Evolutionary conservation across 768 basidiomycete species (phyloP).

Genomic region (Gymnopilus junonius): DNA sequence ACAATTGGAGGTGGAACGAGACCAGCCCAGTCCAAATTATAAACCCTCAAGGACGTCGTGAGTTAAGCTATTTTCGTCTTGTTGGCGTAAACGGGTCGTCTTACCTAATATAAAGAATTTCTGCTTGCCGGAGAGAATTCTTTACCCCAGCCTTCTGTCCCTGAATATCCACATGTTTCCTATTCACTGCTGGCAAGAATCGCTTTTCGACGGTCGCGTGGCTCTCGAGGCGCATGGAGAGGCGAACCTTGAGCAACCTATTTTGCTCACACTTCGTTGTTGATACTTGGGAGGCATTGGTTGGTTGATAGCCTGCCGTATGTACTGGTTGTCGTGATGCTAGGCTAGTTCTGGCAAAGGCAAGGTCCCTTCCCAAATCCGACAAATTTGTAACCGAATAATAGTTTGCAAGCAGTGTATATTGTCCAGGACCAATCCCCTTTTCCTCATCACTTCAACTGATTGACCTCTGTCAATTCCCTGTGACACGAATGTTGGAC

Average conservation of each 20-base stretch:
- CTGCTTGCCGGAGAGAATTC: background rate
- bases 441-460: too few relatives aligned
- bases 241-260: background rate
- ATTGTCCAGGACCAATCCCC: too few relatives aligned
- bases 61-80: conserved; percentile 11
- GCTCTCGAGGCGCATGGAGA: background rate
- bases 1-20: background rate
- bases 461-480: too few relatives aligned
- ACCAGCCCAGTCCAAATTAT: conserved; percentile 11
- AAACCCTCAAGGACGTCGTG: conserved; percentile 7
- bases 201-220: conserved; percentile 5
- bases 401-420: too few relatives aligned
- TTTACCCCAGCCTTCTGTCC: conserved; percentile 1
- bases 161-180: conserved; percentile 12
- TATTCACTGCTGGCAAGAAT: conserved; percentile 11
- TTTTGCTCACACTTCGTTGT: conserved; percentile 2
- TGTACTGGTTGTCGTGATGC: background rate
- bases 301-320: conserved; percentile 11
- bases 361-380: conserved; percentile 8
- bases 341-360: background rate
- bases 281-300: conserved; percentile 10
- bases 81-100: background rate
- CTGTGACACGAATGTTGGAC: too few relatives aligned
- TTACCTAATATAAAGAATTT: conserved; percentile 9
- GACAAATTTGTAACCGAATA: too few relatives aligned